These are phyloP conservation scores for Zygoascus meyerae DNA, from an alignment of 1,139 yeast genomes.

Conservation along the genomic window DNA sequence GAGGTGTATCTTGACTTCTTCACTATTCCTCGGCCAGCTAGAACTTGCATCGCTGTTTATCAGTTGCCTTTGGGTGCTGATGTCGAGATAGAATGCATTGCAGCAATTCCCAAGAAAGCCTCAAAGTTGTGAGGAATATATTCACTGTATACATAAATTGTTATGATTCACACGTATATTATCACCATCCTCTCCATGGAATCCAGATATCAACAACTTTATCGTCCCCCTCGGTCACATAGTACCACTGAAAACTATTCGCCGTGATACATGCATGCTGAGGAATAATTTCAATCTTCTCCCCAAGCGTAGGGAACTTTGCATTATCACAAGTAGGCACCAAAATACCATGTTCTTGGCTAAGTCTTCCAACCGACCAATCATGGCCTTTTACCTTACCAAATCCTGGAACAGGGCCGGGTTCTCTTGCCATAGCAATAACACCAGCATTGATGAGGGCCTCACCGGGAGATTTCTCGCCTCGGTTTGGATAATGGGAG, in stretches of 20 bases:
- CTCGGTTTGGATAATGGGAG: slow-evolving; percentile 53
- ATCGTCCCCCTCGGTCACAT: slow-evolving; percentile 43
- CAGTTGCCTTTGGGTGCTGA: slow-evolving; percentile 26
- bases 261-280: slow-evolving; percentile 76
- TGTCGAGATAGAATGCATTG: slow-evolving; percentile 36
- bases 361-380: slow-evolving; percentile 48
- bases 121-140: too few relatives aligned
- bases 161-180: too few relatives aligned
- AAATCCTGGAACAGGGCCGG: slow-evolving; percentile 43
- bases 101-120: slow-evolving; percentile 19
- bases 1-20: slow-evolving; percentile 45
- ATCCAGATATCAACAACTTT: slow-evolving; percentile 62
- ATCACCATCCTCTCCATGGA: slow-evolving; percentile 58
- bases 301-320: slow-evolving; percentile 41
- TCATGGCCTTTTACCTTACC: slow-evolving; percentile 42
- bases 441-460: slow-evolving; percentile 69
- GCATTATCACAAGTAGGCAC: slow-evolving; percentile 45
- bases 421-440: slow-evolving; percentile 61
- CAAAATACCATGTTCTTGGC: slow-evolving; percentile 55
- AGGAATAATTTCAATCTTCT: slow-evolving; percentile 52
- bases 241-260: slow-evolving; percentile 56
- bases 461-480: slow-evolving; percentile 48
- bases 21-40: slow-evolving; percentile 43
- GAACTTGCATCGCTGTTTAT: slow-evolving; percentile 45
- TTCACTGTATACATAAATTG: too few relatives aligned